Percentiles rank a stretch among this genome's conserved stretches.
Evolutionary conservation across 1,284 basidiomycete species (phyloP).

Genomic region (Inonotus hispidus): DNA sequence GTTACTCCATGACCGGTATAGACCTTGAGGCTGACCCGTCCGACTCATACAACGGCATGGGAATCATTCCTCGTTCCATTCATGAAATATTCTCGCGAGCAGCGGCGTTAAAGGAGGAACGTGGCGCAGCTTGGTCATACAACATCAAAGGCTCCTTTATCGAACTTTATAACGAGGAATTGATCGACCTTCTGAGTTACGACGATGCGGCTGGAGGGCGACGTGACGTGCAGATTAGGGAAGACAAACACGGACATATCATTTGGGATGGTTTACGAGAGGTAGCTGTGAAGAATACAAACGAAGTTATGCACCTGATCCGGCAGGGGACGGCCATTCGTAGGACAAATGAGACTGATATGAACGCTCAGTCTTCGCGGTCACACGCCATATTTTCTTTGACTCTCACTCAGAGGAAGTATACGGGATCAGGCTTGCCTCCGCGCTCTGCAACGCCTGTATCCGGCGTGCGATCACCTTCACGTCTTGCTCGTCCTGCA

Average conservation of each 20-base stretch:
- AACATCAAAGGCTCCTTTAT: conserved; percentile 85
- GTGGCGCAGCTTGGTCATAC: conserved; percentile 67
- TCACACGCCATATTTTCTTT: conserved; percentile 99
- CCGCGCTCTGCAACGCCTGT: conserved; percentile 72
- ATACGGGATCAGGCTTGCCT: conserved; percentile 56
- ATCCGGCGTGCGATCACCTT: conserved; percentile 70
- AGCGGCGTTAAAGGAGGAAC: conserved; percentile 69
- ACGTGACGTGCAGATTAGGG: conserved; percentile 91
- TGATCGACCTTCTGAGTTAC: conserved; percentile 81
- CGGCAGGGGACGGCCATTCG: conserved; percentile 85
- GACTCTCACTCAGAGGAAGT: conserved; percentile 86
- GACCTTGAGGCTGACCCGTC: conserved; percentile 79
- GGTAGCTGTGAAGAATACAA: conserved; percentile 74
- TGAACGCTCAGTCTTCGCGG: conserved; percentile 97
- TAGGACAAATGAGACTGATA: conserved; percentile 95
- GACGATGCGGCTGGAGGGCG: conserved; percentile 58
- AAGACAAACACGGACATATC: conserved; percentile 94
- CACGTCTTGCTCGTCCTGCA: conserved; percentile 70
- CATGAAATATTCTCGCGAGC: conserved; percentile 85
- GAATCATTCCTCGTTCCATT: conserved; percentile 94
- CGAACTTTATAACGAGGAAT: conserved; percentile 97
- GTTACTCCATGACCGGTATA: conserved; percentile 78
- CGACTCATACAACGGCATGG: conserved; percentile 74
- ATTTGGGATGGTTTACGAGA: conserved; percentile 96
- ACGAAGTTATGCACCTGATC: conserved; percentile 91